These are phyloP conservation scores for Aspergillus avenaceus DNA, from an alignment of 495 filamentous ascomycete genomes.

Conservation along the genomic window DNA sequence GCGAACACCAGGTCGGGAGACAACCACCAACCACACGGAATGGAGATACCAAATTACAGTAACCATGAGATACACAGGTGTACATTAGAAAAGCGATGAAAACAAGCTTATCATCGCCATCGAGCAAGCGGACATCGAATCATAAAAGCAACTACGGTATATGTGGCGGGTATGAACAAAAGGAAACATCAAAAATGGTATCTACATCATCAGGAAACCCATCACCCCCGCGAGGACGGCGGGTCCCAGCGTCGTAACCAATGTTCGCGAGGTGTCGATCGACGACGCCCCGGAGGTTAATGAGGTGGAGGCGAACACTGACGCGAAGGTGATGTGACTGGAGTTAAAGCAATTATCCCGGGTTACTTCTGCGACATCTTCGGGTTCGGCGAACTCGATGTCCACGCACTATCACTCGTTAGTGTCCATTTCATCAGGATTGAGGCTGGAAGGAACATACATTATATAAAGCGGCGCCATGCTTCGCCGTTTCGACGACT, in stretches of 20 bases:
- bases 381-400: conserved; percentile 71
- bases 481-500: conserved; percentile 80
- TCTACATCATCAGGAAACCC: conserved; percentile 24
- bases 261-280: neutral
- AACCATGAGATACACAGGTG: no score
- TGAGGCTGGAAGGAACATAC: conserved; percentile 49
- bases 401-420: conserved; percentile 74
- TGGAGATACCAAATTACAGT: no score
- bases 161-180: no score
- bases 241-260: conserved; percentile 17
- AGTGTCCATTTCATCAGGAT: conserved; percentile 8
- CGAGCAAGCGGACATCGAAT: no score
- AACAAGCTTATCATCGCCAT: no score
- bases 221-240: conserved; percentile 19
- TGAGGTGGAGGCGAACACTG: conserved; percentile 64
- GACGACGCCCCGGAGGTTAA: conserved; percentile 40
- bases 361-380: conserved; percentile 70
- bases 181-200: conserved; percentile 4
- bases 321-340: conserved; percentile 66
- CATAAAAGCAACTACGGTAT: no score
- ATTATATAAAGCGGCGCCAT: conserved; percentile 87
- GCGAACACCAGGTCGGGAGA: no score
- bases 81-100: no score
- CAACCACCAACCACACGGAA: no score
- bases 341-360: conserved; percentile 81